Evolutionary conservation across 2,329 filamentous ascomycete species (phyloP), one percentile per base, ranked within the genome.

Genomic region (Colletotrichum zoysiae): DNA sequence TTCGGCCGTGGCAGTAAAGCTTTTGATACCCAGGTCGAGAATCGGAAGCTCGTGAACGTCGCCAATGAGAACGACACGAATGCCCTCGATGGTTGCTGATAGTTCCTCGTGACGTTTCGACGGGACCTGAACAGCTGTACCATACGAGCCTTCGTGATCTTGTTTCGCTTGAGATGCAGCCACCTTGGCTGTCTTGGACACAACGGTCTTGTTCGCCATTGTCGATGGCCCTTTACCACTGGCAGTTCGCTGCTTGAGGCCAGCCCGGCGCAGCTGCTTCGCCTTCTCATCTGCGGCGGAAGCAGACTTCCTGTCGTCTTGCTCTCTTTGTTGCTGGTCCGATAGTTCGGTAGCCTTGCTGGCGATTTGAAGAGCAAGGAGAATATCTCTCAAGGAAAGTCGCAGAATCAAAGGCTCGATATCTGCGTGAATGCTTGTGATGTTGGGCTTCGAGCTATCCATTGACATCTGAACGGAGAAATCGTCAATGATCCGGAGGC

Each of bases 41-140:
- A 99, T 93, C 2, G 96, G 97, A 76, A 99, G 86, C 82, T 99
- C 97, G 78, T 99, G 97, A 3, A 97, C 84, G 77, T 99, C 96
- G 11, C 97, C 97, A 77, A 99, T 98, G 20, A 99, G 86, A 18
- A 99, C 94, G 2, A 99, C 90, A 73, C 97, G 91, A 74, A 99
- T 88, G 18, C 97, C 97, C 74, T 97, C 94, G 63, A 99, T 87
- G 4, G 91, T 91, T 33, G 95, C 91, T n/a, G 91, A 93, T 77
- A 99, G 86, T 77, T 97, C 93, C 80, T 99, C 96, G 55, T 85
- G 83, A 33, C 80, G 81, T 60, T 81, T 81, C 8, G 78, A 74
- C 50, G 78, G 76, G 18, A 50, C 16, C 55, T 68, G 14, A 35
- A 65, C 20, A 67, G 65, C 30, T 65, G 73, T 14, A 71, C 64